Base-by-base conservation (phyloP, 1,139 yeast species). In the Blastobotrys apis region DNA sequence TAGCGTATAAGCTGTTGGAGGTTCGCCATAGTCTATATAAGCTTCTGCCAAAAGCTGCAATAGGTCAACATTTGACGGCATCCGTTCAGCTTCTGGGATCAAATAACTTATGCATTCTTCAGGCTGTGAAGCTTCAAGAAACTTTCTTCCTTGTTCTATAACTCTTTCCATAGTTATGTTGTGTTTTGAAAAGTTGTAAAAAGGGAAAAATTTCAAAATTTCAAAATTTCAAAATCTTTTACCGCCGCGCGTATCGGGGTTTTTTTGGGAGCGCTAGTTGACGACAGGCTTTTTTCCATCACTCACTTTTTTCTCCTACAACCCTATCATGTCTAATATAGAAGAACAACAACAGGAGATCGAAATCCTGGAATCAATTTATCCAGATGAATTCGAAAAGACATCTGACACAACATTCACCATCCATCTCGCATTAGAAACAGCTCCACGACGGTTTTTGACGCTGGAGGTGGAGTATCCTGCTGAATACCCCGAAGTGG, bases 351-450 rank as follows among this genome's bases (percentile, higher is more conserved):
- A 40, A 10, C 66, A 64, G 47, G 68, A 64, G 49, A 40, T 63
- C 23, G 67, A 63, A 43, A 87, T 88, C 33, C 73, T 92, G 49
- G 82, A 85, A 63, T 82, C 94, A 20, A 92, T 92, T 48, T 92
- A 90, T 61, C 97, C 97, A 2, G 97, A 88, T 62, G 97, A 92
- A 62, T 66, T 92, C 34, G 67, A 62, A 13, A 57, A 50, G 32
- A 42, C 53, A 31, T 51, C 53, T n/a, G 61, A 58, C 1, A 51
- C 54, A n/a, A 57, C 59, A 39, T 67, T 67, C 49, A 58, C 59
- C 32, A 56, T 73, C 17, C 62, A 59, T 37, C 46, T 72, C 23
- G 60, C 56, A 17, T 68, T 85, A 33, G 95, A 86, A 53, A 42
- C 47, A 2, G 15, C 25, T 1, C 72, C 69, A 13, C 84, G 79